phyloP scores from a whole-genome alignment of 2,329 filamentous ascomycete species.

The Exophiala lecanii-corni region DNA sequence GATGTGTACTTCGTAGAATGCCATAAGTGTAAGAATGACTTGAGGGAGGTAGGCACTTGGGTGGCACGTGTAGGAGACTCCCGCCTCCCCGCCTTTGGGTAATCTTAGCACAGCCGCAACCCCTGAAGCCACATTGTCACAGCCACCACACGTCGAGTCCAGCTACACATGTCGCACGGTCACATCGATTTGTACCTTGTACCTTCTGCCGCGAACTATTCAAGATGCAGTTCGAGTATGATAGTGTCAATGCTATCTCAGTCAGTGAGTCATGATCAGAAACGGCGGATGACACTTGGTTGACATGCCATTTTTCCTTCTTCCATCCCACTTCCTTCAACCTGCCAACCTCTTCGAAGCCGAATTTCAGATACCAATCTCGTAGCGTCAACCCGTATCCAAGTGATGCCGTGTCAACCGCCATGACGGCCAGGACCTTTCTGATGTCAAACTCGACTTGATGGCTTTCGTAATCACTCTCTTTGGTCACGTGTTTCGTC shows the following conservation, averaged over 20 bases:
- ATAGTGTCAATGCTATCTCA: constrained; percentile 16
- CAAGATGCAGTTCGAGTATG: constrained; percentile 15
- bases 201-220: no score
- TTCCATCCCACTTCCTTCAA: constrained; percentile 38
- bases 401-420: constrained; percentile 33
- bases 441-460: constrained; percentile 22
- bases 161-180: no score
- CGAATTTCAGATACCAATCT: constrained; percentile 35
- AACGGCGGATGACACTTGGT: neutral
- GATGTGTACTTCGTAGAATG: no score
- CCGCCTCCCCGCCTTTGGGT: no score
- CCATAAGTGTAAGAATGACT: no score
- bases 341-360: constrained; percentile 37
- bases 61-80: no score
- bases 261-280: constrained; percentile 1
- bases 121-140: neutral
- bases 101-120: neutral
- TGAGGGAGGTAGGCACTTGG: no score
- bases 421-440: constrained; percentile 37
- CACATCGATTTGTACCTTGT: neutral
- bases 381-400: constrained; percentile 32
- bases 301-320: constrained; percentile 34
- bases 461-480: constrained; percentile 21
- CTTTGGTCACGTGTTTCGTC: constrained; percentile 23
- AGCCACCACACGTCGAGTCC: neutral